Evolutionary conservation across 345 rosid genomes (phyloP).

Genomic region (Ceriops zippeliana): DNA sequence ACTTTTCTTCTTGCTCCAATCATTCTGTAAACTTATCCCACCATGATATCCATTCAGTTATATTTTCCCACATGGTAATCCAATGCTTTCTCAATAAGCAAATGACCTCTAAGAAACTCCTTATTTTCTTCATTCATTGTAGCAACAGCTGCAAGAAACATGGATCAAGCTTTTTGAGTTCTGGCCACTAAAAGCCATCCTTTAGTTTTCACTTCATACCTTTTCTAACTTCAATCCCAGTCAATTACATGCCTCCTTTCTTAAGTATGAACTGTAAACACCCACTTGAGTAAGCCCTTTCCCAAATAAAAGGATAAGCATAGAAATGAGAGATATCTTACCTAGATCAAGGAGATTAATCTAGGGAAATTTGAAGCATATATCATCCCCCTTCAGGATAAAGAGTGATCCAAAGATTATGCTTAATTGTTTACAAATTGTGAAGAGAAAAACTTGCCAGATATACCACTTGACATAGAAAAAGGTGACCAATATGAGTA

Average conservation of each 20-base stretch:
- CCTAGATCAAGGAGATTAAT: not conserved
- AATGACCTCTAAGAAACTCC: not conserved
- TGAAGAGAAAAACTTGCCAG: not conserved
- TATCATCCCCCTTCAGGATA: not conserved
- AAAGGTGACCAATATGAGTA: not conserved
- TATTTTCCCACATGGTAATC: too few relatives aligned
- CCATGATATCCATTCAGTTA: too few relatives aligned
- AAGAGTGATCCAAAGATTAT: not conserved
- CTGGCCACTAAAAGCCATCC: not conserved
- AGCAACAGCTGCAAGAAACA: not conserved
- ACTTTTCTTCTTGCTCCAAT: too few relatives aligned
- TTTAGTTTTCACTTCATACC: not conserved
- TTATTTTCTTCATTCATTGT: not conserved
- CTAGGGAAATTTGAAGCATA: not conserved
- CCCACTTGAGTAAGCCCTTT: not conserved
- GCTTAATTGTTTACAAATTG: not conserved
- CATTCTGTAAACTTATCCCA: too few relatives aligned
- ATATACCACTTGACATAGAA: too few relatives aligned
- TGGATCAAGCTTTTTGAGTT: not conserved
- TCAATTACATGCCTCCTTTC: not conserved
- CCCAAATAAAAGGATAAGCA: not conserved
- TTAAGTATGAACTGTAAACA: not conserved
- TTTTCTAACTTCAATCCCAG: not conserved
- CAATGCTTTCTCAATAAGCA: not conserved
- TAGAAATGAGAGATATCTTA: not conserved